phyloP scores from a whole-genome alignment of 73 alveolate species.

The Stentor coeruleus region DNA sequence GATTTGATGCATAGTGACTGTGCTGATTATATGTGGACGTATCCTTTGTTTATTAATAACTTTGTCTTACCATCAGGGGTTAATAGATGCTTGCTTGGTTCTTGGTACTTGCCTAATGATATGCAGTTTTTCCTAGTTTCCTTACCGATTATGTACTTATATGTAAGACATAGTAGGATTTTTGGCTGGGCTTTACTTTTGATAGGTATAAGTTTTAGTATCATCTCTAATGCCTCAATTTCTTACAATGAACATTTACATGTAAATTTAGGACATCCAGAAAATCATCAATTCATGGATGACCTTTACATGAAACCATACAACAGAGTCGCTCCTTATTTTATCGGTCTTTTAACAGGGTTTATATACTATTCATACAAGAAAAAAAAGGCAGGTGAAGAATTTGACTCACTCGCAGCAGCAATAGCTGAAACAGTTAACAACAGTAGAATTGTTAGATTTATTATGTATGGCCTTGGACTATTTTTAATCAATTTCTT shows the following conservation, averaged over 20 bases:
- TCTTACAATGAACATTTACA: neutral
- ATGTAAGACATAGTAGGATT: constrained; percentile 25
- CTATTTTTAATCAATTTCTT: constrained; percentile 23
- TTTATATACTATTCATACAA: constrained; percentile 21
- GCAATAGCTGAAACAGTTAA: neutral
- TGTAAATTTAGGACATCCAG: neutral
- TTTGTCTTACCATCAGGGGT: constrained; percentile 22
- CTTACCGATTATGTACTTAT: constrained; percentile 29
- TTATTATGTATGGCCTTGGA: constrained; percentile 15
- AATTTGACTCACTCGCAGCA: neutral
- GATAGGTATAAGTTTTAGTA: constrained; percentile 14
- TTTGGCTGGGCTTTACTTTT: constrained; percentile 26
- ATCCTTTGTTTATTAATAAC: constrained; percentile 34
- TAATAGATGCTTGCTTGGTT: constrained; percentile 32
- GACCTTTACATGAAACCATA: constrained; percentile 36
- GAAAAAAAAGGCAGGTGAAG: neutral
- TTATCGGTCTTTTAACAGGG: constrained; percentile 31
- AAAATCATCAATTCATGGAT: neutral
- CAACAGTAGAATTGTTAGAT: neutral
- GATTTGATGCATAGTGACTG: neutral
- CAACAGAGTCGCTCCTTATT: constrained; percentile 35
- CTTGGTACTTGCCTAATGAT: constrained; percentile 45
- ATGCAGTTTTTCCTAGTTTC: constrained; percentile 38
- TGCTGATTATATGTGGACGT: constrained; percentile 31
- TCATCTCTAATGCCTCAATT: neutral